Conservation (phyloP, 2,329 filamentous ascomycete genomes). For the Pezicula neosporulosa region DNA sequence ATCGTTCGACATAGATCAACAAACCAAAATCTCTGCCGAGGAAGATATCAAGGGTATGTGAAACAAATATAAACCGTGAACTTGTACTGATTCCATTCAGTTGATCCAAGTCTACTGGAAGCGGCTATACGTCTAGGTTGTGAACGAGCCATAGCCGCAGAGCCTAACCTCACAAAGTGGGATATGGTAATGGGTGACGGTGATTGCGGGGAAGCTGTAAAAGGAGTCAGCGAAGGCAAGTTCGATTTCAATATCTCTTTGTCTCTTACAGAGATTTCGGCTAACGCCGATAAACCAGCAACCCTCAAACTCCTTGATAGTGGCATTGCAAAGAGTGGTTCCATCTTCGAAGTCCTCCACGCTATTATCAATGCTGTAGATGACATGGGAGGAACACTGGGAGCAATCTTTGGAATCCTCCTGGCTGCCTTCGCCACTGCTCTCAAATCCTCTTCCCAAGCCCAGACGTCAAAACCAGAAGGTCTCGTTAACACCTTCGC, state of each 20-base stretch:
- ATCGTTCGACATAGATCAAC: conserved; percentile 16
- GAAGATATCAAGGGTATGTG: conserved; percentile 19
- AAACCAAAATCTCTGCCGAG: conserved; percentile 7
- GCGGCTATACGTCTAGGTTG: conserved; percentile 24
- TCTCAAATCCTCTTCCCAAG: conserved; percentile 12
- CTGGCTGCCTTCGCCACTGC: conserved; percentile 6
- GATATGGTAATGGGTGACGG: conserved; percentile 33
- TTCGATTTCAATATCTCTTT: neutral
- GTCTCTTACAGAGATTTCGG: neutral
- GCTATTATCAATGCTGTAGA: conserved; percentile 30
- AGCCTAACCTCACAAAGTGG: conserved; percentile 29
- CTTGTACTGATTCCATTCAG: conserved; percentile 8
- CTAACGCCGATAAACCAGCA: conserved; percentile 9
- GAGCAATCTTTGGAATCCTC: conserved; percentile 1
- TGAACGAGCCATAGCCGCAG: conserved; percentile 31
- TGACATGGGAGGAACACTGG: conserved; percentile 25
- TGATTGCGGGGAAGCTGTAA: conserved; percentile 28
- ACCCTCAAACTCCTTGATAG: conserved; percentile 26
- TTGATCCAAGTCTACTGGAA: conserved; percentile 27
- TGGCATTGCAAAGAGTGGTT: conserved; percentile 26
- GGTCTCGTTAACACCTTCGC: neutral
- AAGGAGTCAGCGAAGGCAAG: conserved; percentile 19
- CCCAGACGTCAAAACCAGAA: neutral
- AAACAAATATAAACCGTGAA: neutral
- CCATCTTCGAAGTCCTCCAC: conserved; percentile 27